Evolutionary conservation across 1,284 basidiomycete species (phyloP).

Genomic region (Marasmius fiardii): DNA sequence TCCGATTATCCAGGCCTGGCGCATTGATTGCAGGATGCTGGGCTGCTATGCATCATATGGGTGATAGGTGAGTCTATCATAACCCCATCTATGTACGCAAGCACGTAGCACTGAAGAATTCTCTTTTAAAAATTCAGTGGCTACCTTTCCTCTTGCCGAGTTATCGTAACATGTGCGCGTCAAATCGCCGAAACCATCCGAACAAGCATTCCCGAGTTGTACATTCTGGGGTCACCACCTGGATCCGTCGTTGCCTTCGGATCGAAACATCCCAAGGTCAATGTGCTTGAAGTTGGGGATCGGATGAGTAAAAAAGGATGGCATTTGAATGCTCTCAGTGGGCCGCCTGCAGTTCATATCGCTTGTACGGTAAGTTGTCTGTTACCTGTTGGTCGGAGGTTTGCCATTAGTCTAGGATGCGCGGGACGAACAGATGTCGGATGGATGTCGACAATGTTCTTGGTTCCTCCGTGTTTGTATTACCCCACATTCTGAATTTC

Average conservation of each 20-base stretch:
- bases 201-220: slow-evolving; percentile 73
- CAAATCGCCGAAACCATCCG: slow-evolving; percentile 66
- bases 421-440: no score
- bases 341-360: slow-evolving; percentile 87
- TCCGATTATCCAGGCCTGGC: slow-evolving; percentile 62
- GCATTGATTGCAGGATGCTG: slow-evolving; percentile 93
- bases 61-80: slow-evolving; percentile 58
- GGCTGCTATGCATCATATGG: slow-evolving; percentile 95
- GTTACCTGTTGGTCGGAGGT: no score
- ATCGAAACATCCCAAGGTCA: slow-evolving; percentile 55
- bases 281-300: slow-evolving; percentile 89
- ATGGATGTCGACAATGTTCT: no score
- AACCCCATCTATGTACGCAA: not conserved
- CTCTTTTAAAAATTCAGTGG: no score
- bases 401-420: no score
- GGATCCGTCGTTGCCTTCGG: slow-evolving; percentile 91
- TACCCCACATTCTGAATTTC: no score
- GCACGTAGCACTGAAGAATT: no score
- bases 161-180: slow-evolving; percentile 77
- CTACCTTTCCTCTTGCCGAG: slow-evolving; percentile 85
- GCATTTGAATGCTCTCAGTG: slow-evolving; percentile 86
- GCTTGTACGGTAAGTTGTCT: slow-evolving; percentile 78
- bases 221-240: slow-evolving; percentile 85
- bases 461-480: no score
- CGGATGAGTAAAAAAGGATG: slow-evolving; percentile 82